Evolutionary conservation across 73 alveolate species (phyloP).

Genomic region (Durusdinium trenchii): DNA sequence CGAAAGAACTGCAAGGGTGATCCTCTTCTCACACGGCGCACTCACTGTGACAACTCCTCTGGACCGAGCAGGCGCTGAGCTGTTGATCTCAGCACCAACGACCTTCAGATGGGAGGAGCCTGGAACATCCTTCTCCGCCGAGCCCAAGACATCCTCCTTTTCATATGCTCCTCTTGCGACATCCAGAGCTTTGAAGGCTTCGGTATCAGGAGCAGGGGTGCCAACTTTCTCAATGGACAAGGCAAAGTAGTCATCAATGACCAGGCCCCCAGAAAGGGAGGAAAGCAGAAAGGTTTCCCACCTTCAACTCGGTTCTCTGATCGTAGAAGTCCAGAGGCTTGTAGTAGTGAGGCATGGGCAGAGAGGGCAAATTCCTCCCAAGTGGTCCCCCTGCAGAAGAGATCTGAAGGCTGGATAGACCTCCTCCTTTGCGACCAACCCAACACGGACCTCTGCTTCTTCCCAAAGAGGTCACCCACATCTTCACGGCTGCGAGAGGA

Average conservation of each 20-base stretch:
- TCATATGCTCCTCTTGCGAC: background rate
- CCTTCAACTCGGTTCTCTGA: background rate
- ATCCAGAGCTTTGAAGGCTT: background rate
- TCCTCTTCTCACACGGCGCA: too few relatives aligned
- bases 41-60: too few relatives aligned
- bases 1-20: too few relatives aligned
- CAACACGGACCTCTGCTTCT: background rate
- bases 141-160: background rate
- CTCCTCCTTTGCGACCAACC: background rate
- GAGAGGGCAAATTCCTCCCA: slow-evolving; percentile 1
- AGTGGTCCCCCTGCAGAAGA: slow-evolving; percentile 5
- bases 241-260: background rate
- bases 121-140: background rate
- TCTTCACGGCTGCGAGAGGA: background rate
- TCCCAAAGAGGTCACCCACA: background rate
- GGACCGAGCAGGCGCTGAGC: background rate
- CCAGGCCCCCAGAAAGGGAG: background rate
- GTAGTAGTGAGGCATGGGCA: background rate
- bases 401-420: background rate
- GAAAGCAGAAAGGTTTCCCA: background rate
- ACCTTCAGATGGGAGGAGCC: background rate
- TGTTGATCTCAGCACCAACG: background rate
- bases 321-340: background rate
- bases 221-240: background rate
- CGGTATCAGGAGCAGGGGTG: too few relatives aligned